These are phyloP conservation scores for Penicillium macrosclerotiorum DNA, from an alignment of 495 filamentous ascomycete species.

Conservation along the genomic window DNA sequence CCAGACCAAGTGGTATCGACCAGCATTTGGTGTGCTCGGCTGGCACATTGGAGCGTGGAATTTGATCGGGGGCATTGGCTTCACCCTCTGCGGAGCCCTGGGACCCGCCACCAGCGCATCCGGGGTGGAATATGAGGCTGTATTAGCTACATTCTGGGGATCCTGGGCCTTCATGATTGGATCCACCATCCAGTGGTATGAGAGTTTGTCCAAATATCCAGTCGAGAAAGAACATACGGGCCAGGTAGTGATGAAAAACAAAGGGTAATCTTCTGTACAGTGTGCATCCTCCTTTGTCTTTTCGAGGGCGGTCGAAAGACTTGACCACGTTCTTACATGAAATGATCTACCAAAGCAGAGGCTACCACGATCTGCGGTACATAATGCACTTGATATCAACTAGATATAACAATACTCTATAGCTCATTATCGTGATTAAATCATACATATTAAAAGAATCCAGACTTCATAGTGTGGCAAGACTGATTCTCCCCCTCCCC, in stretches of 20 bases:
- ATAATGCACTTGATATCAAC: no score
- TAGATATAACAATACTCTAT: no score
- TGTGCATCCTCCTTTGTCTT: no score
- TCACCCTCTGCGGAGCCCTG: conserved; percentile 65
- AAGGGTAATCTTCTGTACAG: neutral
- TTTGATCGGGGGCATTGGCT: conserved; percentile 61
- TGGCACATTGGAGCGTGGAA: conserved; percentile 62
- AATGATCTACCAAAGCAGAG: no score
- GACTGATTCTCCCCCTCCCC: no score
- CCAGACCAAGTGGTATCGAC: conserved; percentile 63
- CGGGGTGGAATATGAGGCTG: conserved; percentile 56
- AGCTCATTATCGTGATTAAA: no score
- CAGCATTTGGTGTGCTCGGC: conserved; percentile 57
- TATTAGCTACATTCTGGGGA: conserved; percentile 64
- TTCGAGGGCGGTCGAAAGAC: no score
- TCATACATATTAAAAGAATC: no score
- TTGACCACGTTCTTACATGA: no score
- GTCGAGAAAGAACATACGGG: conserved; percentile 35
- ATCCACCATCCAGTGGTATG: conserved; percentile 63
- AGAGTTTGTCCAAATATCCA: conserved; percentile 59
- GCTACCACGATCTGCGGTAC: no score
- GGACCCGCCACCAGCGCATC: conserved; percentile 49
- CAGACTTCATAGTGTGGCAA: no score
- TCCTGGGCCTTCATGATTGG: conserved; percentile 69
- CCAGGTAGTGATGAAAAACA: neutral